Conservation (phyloP, 1,284 basidiomycete species). For the Lignosus rhinocerotis region DNA sequence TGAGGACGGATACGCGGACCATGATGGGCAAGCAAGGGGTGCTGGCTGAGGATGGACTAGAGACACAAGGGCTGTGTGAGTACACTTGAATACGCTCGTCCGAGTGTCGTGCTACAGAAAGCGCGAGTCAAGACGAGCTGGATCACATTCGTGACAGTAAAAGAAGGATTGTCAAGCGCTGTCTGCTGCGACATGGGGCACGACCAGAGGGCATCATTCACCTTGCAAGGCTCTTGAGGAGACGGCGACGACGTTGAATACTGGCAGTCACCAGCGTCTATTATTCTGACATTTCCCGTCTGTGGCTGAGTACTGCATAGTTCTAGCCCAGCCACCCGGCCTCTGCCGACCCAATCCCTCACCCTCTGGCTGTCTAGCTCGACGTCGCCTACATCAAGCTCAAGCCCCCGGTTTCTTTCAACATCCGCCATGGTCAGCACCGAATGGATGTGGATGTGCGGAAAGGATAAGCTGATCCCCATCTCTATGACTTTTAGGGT, state of each 20-base stretch:
- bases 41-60: constrained; percentile 28
- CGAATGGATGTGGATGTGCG: constrained; percentile 6
- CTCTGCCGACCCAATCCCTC: constrained; percentile 16
- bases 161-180: constrained; percentile 28
- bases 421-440: constrained; percentile 30
- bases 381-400: constrained; percentile 25
- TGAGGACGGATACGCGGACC: constrained; percentile 87
- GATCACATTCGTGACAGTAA: constrained; percentile 24
- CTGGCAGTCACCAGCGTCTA: constrained; percentile 4
- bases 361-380: constrained; percentile 19
- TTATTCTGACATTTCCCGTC: constrained; percentile 3
- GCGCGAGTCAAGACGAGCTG: constrained; percentile 77
- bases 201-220: constrained; percentile 31
- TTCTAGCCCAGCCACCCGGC: constrained; percentile 25
- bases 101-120: constrained; percentile 82
- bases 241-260: constrained; percentile 22
- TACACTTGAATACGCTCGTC: constrained; percentile 54
- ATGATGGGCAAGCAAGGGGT: constrained; percentile 45
- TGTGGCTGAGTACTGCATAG: constrained; percentile 33
- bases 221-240: constrained; percentile 36
- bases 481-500: constrained; percentile 77
- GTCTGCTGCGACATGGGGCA: constrained; percentile 21
- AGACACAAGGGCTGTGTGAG: constrained; percentile 28
- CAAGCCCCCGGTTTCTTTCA: constrained; percentile 30
- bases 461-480: constrained; percentile 10